These are phyloP conservation scores for Pulveroboletus sp. DNA, from an alignment of 768 basidiomycete genomes.

Conservation along the genomic window DNA sequence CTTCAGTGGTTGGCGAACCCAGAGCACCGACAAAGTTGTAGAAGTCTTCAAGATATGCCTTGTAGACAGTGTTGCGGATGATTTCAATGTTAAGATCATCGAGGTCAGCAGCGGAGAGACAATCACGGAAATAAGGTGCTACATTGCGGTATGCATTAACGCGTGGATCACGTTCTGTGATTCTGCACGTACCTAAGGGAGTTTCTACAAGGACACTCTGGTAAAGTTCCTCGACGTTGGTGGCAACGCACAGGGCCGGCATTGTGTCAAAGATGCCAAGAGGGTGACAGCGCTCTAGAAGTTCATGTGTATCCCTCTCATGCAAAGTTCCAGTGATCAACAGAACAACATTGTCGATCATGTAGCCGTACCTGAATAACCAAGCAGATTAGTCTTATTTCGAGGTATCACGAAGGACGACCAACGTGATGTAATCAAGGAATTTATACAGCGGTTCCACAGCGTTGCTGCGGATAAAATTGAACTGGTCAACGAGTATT, in stretches of 20 bases:
- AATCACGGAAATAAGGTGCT: constrained; percentile 97
- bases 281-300: constrained; percentile 94
- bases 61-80: constrained; percentile 98
- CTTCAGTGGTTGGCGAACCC: constrained; percentile 80
- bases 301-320: constrained; percentile 94
- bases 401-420: constrained; percentile 15
- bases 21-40: constrained; percentile 75
- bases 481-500: constrained; percentile 95
- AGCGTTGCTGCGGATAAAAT: constrained; percentile 86
- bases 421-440: constrained; percentile 96
- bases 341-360: constrained; percentile 99
- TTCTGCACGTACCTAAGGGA: constrained; percentile 71
- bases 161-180: background rate
- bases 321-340: constrained; percentile 96
- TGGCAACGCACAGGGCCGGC: constrained; percentile 98
- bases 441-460: constrained; percentile 89
- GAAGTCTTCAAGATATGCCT: constrained; percentile 98
- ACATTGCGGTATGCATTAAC: background rate
- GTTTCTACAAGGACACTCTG: constrained; percentile 97
- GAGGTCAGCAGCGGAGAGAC: constrained; percentile 90
- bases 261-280: constrained; percentile 97
- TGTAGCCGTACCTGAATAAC: constrained; percentile 80
- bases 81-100: constrained; percentile 99
- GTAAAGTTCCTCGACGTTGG: constrained; percentile 97
- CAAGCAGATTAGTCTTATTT: constrained; percentile 1